Percentiles rank a stretch among this genome's conserved stretches.
Conservation (phyloP, 2,329 filamentous ascomycete genomes). For the Cadophora luteo-olivacea region DNA sequence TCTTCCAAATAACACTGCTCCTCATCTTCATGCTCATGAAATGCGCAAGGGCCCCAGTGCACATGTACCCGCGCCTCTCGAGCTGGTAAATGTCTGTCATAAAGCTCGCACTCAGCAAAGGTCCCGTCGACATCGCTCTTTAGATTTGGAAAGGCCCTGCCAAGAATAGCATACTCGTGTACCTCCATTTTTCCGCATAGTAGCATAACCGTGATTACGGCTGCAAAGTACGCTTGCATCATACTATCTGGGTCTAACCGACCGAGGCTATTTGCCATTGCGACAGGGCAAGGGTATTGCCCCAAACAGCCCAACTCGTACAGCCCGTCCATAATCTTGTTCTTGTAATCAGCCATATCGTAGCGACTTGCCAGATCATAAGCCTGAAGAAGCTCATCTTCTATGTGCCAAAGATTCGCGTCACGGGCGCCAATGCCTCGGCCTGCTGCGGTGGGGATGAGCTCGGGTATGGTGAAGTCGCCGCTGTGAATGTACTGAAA, state of each 20-base stretch:
- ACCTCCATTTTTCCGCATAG: neutral
- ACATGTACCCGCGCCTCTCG: neutral
- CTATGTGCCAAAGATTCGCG: neutral
- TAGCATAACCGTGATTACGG: neutral
- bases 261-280: neutral
- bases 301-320: neutral
- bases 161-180: too few relatives aligned
- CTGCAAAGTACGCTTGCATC: neutral
- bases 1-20: neutral
- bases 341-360: neutral
- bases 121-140: neutral
- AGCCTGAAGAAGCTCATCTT: neutral
- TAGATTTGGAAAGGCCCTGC: neutral
- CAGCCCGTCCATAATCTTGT: neutral
- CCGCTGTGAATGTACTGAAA: slow-evolving; percentile 3
- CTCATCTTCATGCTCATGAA: slow-evolving; percentile 7
- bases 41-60: neutral
- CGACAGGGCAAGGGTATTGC: neutral
- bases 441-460: neutral
- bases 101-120: neutral
- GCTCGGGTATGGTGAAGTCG: neutral
- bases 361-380: neutral
- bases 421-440: too few relatives aligned
- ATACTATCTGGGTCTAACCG: neutral
- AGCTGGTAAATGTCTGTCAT: neutral